phyloP scores from a whole-genome alignment of 495 filamentous ascomycete species.

The Saxispiralis lemnorum region DNA sequence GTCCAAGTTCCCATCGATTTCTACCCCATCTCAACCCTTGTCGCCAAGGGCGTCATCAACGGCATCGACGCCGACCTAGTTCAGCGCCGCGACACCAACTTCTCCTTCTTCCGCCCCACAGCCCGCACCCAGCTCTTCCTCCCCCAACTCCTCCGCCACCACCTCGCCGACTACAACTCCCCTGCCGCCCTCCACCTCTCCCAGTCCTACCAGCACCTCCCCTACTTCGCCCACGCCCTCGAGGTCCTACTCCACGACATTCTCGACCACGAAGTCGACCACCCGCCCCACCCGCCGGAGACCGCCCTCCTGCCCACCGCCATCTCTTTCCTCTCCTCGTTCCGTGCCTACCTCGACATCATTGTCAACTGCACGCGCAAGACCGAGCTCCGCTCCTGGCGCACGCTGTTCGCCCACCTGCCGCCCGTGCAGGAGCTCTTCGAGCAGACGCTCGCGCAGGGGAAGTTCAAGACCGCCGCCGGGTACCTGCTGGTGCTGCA shows the following conservation, averaged over 20 bases:
- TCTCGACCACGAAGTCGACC: constrained; percentile 84
- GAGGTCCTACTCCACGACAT: constrained; percentile 88
- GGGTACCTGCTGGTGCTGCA: constrained; percentile 94
- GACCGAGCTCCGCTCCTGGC: constrained; percentile 89
- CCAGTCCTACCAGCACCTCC: constrained; percentile 65
- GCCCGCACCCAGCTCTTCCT: constrained; percentile 52
- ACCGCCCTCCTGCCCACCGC: constrained; percentile 69
- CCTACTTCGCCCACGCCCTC: constrained; percentile 81
- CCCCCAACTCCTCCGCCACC: constrained; percentile 63
- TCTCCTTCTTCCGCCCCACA: constrained; percentile 53
- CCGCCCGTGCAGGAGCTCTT: constrained; percentile 82
- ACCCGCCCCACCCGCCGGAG: constrained; percentile 28
- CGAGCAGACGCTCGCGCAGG: constrained; percentile 68
- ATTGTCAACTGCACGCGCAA: constrained; percentile 95
- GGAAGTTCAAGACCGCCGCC: constrained; percentile 83
- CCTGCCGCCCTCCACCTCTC: constrained; percentile 58
- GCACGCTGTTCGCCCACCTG: constrained; percentile 74
- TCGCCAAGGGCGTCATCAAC: constrained; percentile 71
- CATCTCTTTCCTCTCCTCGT: constrained; percentile 74
- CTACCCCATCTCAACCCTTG: constrained; percentile 74
- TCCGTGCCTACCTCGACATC: constrained; percentile 80
- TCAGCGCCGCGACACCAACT: constrained; percentile 74
- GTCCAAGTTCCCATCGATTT: constrained; percentile 64
- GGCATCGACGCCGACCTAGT: constrained; percentile 84
- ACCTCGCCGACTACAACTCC: constrained; percentile 52